Base-by-base conservation (phyloP, 129 eudicot genomes). In the Artemisia argyi region DNA sequence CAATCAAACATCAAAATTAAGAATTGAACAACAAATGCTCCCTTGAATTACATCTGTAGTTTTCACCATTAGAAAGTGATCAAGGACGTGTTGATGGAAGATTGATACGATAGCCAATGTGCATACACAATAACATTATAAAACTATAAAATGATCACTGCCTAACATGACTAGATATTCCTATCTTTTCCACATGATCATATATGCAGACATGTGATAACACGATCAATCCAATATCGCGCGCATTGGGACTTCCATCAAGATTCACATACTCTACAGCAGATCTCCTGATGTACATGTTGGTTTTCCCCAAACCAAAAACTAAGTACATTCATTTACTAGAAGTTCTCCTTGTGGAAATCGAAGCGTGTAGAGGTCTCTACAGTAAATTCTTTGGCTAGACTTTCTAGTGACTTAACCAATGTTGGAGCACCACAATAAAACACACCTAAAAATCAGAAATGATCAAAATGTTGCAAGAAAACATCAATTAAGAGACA, bases 331-430 rank as follows among this genome's bases (percentile, higher is more conserved):
- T 52, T 70, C 32, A 30, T 22, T 57, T 75, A 35, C 58, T 75
- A 94, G 83, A 94, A 94, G 75, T 94, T 90, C 79, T 94, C 98
- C 82, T 94, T 94, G 85, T 94, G 98, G 78, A 94, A 94, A 18
- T 84, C 81, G 42, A 94, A 94, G 14, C 97, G 89, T 17, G 96
- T 94, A 13, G 96, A 42, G 13, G 91, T 72, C 61, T 79, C 83
- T 44, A 84, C 18, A 48, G 81, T 85, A 64, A 76, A 81, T 70
- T 94, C 98, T 28, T 83, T 84, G 44, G 96, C 84, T 4, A 94
- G 92, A 72, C 73, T 50, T 61, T 69, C 76, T n/a, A 94, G 83
- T 18, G 84, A 79, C 71, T 79, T 90, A 3, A 88, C 80, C 26
- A 90, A 85, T 3, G 89, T 73, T 22, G 79, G 69, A 60, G 86